These are phyloP conservation scores for Pulicaria dysenterica DNA, from an alignment of 129 eudicot genomes.

Conservation along the genomic window DNA sequence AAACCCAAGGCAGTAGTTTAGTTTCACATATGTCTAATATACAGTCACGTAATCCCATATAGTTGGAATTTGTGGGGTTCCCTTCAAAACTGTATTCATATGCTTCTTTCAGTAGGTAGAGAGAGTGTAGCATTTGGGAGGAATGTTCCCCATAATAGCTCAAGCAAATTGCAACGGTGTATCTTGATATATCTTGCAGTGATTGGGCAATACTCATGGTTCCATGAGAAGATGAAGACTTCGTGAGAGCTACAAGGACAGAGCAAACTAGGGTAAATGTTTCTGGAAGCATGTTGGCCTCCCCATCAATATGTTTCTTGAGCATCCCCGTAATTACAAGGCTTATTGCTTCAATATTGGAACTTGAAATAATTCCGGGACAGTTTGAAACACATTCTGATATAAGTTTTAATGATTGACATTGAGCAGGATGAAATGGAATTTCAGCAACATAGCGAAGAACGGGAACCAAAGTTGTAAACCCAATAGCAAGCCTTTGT, in stretches of 20 bases:
- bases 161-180: conserved; percentile 52
- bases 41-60: conserved; percentile 42
- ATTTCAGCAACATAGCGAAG: conserved; percentile 76
- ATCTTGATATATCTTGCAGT: conserved; percentile 60
- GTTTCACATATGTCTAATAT: conserved; percentile 60
- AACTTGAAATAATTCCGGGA: conserved; percentile 81
- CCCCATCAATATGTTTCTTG: conserved; percentile 69
- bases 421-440: conserved; percentile 85
- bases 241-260: conserved; percentile 71
- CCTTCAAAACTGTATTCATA: conserved; percentile 54
- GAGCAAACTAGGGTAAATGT: conserved; percentile 73
- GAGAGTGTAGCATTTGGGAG: conserved; percentile 65
- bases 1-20: conserved; percentile 80
- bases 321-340: conserved; percentile 61
- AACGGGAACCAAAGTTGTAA: conserved; percentile 72
- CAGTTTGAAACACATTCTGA: conserved; percentile 59
- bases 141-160: conserved; percentile 41
- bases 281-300: conserved; percentile 75
- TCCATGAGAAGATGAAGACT: conserved; percentile 67
- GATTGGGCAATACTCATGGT: conserved; percentile 43
- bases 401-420: conserved; percentile 66
- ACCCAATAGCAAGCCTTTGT: conserved; percentile 87
- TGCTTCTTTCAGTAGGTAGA: conserved; percentile 80
- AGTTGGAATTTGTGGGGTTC: conserved; percentile 31
- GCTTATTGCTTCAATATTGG: conserved; percentile 64